Evolutionary conservation across 2,329 filamentous ascomycete species (phyloP), one percentile per base, ranked within the genome.

Genomic region (Calonectria honghensis): DNA sequence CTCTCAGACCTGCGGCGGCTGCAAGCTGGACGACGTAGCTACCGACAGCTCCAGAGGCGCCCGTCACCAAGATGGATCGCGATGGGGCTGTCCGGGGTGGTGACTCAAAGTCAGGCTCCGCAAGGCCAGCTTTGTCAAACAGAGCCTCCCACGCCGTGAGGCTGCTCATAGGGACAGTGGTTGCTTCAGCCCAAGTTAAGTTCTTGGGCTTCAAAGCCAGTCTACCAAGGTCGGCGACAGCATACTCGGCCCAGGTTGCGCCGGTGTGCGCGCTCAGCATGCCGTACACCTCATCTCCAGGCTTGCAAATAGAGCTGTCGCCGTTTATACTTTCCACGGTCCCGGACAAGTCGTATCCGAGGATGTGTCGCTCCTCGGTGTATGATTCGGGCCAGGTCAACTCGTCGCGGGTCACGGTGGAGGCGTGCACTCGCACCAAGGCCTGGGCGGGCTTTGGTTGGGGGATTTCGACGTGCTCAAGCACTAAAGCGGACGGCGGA

Each of bases 121-220:
- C 64, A 32, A 75, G 69, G 1, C 79, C 78, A 11, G 68, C 72
- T 14, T 81, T 79, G 24, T 77, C 75, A 27, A 74, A 85, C 20
- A 86, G 73, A 2, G 81, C 81, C 77, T 85, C 85, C 75, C 80
- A 84, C 10, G 85, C 84, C 6, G 85, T 85, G 32, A 85, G 75
- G 4, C 82, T 82, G 67, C 82, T 84, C 52, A 85, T 74, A 10
- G 84, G 84, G 27, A 83, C 79, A 9, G 83, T 81, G 1, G 84
- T 84, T 0, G 83, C 82, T 39, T 84, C 78, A 7, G 79, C 76
- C 78, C 82, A 84, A 9, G 70, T 65, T 39, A 85, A 50, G 3
- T 73, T 70, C 20, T 54, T 64, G 0, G 84, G 83, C 66, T 85
- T 81, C 31, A 77, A 69, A 3, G 82, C 84, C 10, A 85, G 74